Base-by-base conservation (phyloP, 2,329 filamentous ascomycete genomes). In the Phyllosticta paracitricarpa region DNA sequence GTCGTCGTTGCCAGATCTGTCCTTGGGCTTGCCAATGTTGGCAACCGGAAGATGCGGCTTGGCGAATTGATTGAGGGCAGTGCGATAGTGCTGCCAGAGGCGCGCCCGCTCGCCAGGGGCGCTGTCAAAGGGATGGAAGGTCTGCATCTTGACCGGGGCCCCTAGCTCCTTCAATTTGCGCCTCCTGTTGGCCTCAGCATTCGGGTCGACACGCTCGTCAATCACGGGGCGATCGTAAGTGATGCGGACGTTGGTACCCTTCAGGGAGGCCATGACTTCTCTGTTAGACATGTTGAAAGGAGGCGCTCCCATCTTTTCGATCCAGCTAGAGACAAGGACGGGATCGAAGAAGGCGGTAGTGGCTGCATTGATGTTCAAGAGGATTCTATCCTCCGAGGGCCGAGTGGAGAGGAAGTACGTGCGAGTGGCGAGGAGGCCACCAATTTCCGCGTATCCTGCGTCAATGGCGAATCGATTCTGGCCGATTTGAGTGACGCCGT, bases 221-320 rank as follows among this genome's bases (percentile, higher is more conserved):
- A 17, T 17, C 10, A 26, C 25, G 2, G 40, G 35, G n/a, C 54
- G 51, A 1, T 52, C 48, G 26, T 63, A 63, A 0, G 28, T 61
- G 14, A 67, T 64, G 22, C 61, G 60, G 5, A 66, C 66, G n/a
- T 33, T 51, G 6, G 63, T 24, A 1, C 61, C 62, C 8, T 33
- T 60, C 12, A 65, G 33, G 7, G 51, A 54, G 14, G 19, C 26
- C 17, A 24, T 52, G 22, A 19, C 25, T 40, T 19, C 14, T 22
- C 28, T 22, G 1, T 22, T 24, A 10, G 9, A 12, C 33, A 40
- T 40, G 33, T 40, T 40, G 33, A 40, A 40, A 12, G 33, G 33
- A 12, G 33, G 6, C 8, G 33, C 33, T 4, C 10, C 33, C 26
- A 56, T 33, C 4, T n/a, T 40, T 6, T 28, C 14, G 48, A 61